Evolutionary conservation across 495 filamentous ascomycete species (phyloP).

Genomic region (Penicillium cosmopolitanum): DNA sequence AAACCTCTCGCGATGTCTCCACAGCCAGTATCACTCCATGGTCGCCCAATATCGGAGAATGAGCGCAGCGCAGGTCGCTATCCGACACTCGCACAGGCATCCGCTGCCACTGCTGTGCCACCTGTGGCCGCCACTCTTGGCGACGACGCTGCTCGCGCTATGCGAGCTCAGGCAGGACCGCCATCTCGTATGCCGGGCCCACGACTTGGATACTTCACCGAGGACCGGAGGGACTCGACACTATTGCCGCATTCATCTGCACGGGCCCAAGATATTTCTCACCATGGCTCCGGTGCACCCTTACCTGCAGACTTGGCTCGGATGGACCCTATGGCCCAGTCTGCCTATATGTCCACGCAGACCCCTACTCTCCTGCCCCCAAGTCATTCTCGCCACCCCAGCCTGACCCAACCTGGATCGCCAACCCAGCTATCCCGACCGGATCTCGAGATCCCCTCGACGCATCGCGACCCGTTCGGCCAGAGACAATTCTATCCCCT

Average conservation of each 20-base stretch:
- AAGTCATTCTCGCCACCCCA: slow-evolving; percentile 48
- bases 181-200: slow-evolving; percentile 40
- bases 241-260: slow-evolving; percentile 33
- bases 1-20: slow-evolving; percentile 37
- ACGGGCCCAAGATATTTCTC: slow-evolving; percentile 38
- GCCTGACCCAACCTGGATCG: slow-evolving; percentile 40
- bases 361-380: slow-evolving; percentile 33
- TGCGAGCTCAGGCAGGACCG: slow-evolving; percentile 32
- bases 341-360: slow-evolving; percentile 39
- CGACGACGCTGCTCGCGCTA: slow-evolving; percentile 39
- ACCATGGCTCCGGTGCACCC: slow-evolving; percentile 31
- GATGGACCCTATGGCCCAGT: slow-evolving; percentile 41
- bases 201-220: slow-evolving; percentile 48
- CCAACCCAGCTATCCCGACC: slow-evolving; percentile 38
- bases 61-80: slow-evolving; percentile 45
- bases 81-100: slow-evolving; percentile 50
- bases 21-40: slow-evolving; percentile 38
- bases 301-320: slow-evolving; percentile 39
- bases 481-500: slow-evolving; percentile 38
- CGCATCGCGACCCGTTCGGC: slow-evolving; percentile 44
- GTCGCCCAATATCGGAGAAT: slow-evolving; percentile 36
- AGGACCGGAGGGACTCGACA: slow-evolving; percentile 47
- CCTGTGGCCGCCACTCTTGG: slow-evolving; percentile 28
- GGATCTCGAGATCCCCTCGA: slow-evolving; percentile 42
- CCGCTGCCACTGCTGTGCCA: slow-evolving; percentile 35